Percentiles rank a stretch among this genome's conserved stretches.
Evolutionary conservation across 345 rosid genomes (phyloP).

Genomic region (Garcia nutans): DNA sequence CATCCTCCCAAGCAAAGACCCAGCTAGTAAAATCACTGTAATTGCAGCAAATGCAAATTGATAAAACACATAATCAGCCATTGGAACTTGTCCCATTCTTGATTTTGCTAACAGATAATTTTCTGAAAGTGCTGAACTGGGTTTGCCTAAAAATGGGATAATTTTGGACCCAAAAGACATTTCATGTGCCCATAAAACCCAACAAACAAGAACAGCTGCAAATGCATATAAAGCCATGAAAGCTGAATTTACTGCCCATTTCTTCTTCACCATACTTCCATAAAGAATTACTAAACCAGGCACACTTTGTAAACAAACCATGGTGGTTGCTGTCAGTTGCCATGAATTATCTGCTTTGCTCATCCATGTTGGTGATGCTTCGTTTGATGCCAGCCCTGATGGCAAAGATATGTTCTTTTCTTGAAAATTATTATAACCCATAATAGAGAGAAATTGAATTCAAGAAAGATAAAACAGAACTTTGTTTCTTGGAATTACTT

Average conservation of each 20-base stretch:
- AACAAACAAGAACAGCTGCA: slow-evolving; percentile 49
- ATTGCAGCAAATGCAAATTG: slow-evolving; percentile 68
- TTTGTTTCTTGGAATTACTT: not conserved
- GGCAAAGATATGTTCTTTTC: slow-evolving; percentile 15
- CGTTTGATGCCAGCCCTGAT: slow-evolving; percentile 14
- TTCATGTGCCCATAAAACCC: slow-evolving; percentile 57
- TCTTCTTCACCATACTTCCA: slow-evolving; percentile 68
- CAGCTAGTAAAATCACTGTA: slow-evolving; percentile 52
- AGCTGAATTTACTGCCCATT: slow-evolving; percentile 67
- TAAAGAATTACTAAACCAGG: slow-evolving; percentile 61
- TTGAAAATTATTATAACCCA: slow-evolving; percentile 5
- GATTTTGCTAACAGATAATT: not conserved
- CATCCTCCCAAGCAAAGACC: slow-evolving; percentile 65
- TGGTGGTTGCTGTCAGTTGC: slow-evolving; percentile 56
- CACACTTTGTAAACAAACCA: slow-evolving; percentile 61
- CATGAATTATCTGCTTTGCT: slow-evolving; percentile 55
- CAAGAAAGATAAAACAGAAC: not conserved
- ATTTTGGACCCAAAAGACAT: slow-evolving; percentile 45
- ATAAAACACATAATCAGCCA: slow-evolving; percentile 47
- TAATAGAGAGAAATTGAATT: not conserved
- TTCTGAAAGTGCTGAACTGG: slow-evolving; percentile 20
- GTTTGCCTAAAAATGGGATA: slow-evolving; percentile 39
- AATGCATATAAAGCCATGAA: slow-evolving; percentile 69
- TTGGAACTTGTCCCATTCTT: not conserved
- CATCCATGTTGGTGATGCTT: slow-evolving; percentile 40